phyloP scores from a whole-genome alignment of 805 yeast genomes.

The Metschnikowia henanensis region DNA sequence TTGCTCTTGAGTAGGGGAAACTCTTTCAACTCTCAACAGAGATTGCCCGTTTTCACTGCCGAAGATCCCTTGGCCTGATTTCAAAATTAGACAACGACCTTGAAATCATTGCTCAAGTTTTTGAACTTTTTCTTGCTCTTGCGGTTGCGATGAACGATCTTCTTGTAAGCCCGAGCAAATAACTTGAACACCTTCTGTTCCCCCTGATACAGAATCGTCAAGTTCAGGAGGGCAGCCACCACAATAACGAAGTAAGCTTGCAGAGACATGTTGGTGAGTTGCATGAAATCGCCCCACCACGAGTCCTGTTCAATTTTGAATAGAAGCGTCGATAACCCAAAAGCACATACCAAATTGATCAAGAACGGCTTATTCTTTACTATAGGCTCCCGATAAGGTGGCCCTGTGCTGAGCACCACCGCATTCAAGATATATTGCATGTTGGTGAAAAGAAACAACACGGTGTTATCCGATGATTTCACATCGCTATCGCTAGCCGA shows the following conservation, averaged over 20 bases:
- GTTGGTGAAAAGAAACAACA: slow-evolving; percentile 75
- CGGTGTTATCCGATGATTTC: slow-evolving; percentile 86
- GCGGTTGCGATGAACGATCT: slow-evolving; percentile 25
- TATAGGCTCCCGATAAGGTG: slow-evolving; percentile 86
- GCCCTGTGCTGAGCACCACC: slow-evolving; percentile 82
- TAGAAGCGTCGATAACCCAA: slow-evolving; percentile 49
- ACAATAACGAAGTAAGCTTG: slow-evolving; percentile 54
- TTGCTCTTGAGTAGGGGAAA: too few species aligned
- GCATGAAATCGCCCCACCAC: slow-evolving; percentile 67
- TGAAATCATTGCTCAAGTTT: slow-evolving; percentile 17
- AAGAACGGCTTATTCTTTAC: slow-evolving; percentile 70
- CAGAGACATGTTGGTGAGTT: slow-evolving; percentile 60
- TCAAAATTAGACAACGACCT: background rate
- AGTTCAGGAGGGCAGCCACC: slow-evolving; percentile 48
- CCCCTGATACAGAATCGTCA: slow-evolving; percentile 45
- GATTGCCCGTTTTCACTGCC: too few species aligned
- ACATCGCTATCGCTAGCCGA: slow-evolving; percentile 75
- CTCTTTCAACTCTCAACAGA: too few species aligned
- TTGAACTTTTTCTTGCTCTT: slow-evolving; percentile 36
- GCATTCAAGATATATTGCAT: slow-evolving; percentile 90
- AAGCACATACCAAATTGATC: slow-evolving; percentile 52
- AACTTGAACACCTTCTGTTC: slow-evolving; percentile 44
- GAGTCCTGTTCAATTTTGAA: slow-evolving; percentile 56
- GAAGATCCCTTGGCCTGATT: background rate
- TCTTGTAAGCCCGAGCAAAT: slow-evolving; percentile 41